Percentiles rank a stretch among this genome's conserved stretches.
phyloP scores from a whole-genome alignment of 805 yeast species.

The Wickerhamiella spandovensis region DNA sequence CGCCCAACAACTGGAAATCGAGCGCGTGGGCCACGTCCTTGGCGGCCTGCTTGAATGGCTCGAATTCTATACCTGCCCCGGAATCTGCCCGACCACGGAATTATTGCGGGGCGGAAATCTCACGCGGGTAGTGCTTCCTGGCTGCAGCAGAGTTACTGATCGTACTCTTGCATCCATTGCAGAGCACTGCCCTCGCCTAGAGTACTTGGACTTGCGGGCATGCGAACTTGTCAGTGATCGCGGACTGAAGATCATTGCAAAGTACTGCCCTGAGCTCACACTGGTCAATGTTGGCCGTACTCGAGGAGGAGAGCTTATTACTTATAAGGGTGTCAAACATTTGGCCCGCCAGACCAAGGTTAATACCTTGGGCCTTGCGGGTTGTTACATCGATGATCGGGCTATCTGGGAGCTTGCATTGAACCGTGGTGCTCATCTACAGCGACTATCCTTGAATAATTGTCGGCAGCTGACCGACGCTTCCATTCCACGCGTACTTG shows the following conservation, averaged over 20 bases:
- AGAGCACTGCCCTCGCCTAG: constrained; percentile 42
- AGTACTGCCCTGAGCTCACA: constrained; percentile 41
- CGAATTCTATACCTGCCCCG: constrained; percentile 76
- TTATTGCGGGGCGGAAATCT: constrained; percentile 34
- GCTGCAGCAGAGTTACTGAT: constrained; percentile 52
- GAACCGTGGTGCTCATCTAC: constrained; percentile 35
- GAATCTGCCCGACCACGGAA: constrained; percentile 39
- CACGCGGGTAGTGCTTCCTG: constrained; percentile 49
- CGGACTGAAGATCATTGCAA: constrained; percentile 57
- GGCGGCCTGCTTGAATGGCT: constrained; percentile 48
- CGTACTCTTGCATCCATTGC: constrained; percentile 40
- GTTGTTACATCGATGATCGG: constrained; percentile 67
- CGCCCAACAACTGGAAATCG: constrained; percentile 41
- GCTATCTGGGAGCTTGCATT: constrained; percentile 70
- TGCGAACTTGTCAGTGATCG: constrained; percentile 67
- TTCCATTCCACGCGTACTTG: constrained; percentile 40
- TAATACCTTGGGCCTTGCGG: constrained; percentile 75
- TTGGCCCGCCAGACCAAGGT: constrained; percentile 45
- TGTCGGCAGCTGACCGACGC: constrained; percentile 48
- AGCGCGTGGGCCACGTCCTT: constrained; percentile 30
- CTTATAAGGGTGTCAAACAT: constrained; percentile 53
- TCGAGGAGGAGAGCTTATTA: constrained; percentile 47
- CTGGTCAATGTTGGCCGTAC: constrained; percentile 74
- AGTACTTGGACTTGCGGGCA: constrained; percentile 64
- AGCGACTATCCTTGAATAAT: constrained; percentile 61